Evolutionary conservation across 2,329 filamentous ascomycete genomes (phyloP), one percentile per base, ranked within the genome.

Genomic region (Scolecobasidium constrictum): DNA sequence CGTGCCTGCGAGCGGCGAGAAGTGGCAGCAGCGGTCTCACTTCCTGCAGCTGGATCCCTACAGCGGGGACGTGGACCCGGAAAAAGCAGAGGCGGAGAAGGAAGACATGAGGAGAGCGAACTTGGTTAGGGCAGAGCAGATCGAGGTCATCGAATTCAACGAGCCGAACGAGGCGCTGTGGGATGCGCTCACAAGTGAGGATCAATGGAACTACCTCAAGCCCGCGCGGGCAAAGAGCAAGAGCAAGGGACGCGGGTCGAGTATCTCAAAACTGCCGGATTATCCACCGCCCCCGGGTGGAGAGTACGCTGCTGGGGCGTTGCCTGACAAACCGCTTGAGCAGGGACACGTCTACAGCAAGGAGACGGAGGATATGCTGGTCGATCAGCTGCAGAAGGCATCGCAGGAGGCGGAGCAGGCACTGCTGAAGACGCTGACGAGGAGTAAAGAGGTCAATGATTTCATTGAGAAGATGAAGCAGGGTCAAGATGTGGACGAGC

Each of bases 81-180:
- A 93, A 54, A 61, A 63, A 46, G 81, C 77, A 42, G 78, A 83
- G 59, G 83, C 76, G 67, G 62, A 75, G 65, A 42, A 38, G 6
- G 23, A 44, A 58, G 62, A 47, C 55, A 60, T 33, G 48, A 48
- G 19, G 55, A 65, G 76, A 66, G 64, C 65, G 50, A 69, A 72
- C 50, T 72, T 81, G 54, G 79, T 96, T 35, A 68, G 81, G 22
- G 77, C 80, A 40, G 90, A 92, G 73, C 81, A 78, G 46, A 86
- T 95, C 57, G 92, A 98, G 61, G 87, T 94, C 56, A 83, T 96
- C 50, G 75, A 96, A 39, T 98, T 98, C 72, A 96, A 94, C 65
- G 92, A 98, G 62, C 92, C 92, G 0, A 92, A 87, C 53, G 86
- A 94, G 61, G 77, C 83, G 36, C 90, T 98, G 56, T 95, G 86